Evolutionary conservation across 176 grass and related monocot species (phyloP), one percentile per base, ranked within the genome.

Genomic region (Luzula sylvatica): DNA sequence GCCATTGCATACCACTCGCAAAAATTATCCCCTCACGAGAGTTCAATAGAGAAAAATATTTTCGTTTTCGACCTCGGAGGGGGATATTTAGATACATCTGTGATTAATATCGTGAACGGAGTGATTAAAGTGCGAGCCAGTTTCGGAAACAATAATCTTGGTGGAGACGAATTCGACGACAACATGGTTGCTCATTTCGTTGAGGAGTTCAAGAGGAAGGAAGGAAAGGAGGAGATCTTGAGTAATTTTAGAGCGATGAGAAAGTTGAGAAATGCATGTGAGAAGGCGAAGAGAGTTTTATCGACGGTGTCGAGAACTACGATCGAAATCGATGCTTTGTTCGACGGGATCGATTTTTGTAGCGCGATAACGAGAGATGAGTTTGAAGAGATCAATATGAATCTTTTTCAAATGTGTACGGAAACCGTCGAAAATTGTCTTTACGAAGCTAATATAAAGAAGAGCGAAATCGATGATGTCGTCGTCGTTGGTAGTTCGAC

Each of bases 261-360:
- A 45, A 68, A 56, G 2, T 49, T 68, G 15, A 55, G 20, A 38
- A 70, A 23, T 11, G 24, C 52, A 28, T 70, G 67, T 16, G 67
- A 70, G 52, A 70, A 70, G 38, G 67, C 67, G 13, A 70, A 70
- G 26, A 21, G 67, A 14, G 52, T 70, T 2, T 47, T 70, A 24
- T 70, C 67, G 18, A 57, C 67, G 8, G 55, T 57, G 3, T 47
- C 53, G 28, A 28, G 16, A 56, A 58, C 52, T 16, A 46, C 52
- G 29, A 70, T 70, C 25, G 67, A 70, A 23, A 70, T 70, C 3
- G 67, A 58, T 27, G 45, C 53, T 2, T 26, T 70, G 20, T 58
- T 46, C 12, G 53, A 59, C 28, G 67, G 53, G 11, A 29, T 52
- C 4, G 65, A 68, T 55, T 68, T 68, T 21, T 53, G 21, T 55